A percentile compares a stretch with the other conserved stretches of the same genome.
Conservation (phyloP, 1,284 basidiomycete genomes). For the Trametes polyzona region DNA sequence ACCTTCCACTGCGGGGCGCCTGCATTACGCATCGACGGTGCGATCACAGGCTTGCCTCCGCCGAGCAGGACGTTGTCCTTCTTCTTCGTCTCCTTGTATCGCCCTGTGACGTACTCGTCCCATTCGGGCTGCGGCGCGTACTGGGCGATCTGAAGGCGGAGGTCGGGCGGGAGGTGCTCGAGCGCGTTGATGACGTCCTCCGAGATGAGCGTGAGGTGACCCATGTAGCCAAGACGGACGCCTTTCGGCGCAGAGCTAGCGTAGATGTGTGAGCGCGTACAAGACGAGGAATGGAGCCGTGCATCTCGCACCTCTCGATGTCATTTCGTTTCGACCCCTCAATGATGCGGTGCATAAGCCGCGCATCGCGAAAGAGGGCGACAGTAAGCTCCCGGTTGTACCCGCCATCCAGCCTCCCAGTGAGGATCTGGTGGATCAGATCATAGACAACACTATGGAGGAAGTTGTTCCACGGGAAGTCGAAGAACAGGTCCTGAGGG, state of each 20-base stretch:
- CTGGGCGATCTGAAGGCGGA: constrained; percentile 65
- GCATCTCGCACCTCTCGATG: constrained; percentile 70
- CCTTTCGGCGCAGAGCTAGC: constrained; percentile 67
- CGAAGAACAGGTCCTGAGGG: constrained; percentile 87
- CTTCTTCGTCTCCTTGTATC: constrained; percentile 85
- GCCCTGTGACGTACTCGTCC: constrained; percentile 85
- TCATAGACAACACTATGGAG: constrained; percentile 98
- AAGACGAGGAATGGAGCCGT: constrained; percentile 5
- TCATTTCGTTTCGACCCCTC: constrained; percentile 85
- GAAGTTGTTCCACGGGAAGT: constrained; percentile 98
- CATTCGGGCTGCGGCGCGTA: constrained; percentile 82
- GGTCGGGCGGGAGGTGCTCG: constrained; percentile 83
- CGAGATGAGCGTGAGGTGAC: constrained; percentile 92
- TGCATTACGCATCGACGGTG: constrained; percentile 41
- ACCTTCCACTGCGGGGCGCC: constrained; percentile 63
- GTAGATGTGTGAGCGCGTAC: neutral
- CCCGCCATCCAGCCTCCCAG: constrained; percentile 78
- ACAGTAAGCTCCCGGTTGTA: constrained; percentile 83
- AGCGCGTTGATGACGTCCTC: constrained; percentile 88
- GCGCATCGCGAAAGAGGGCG: constrained; percentile 80
- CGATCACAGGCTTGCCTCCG: constrained; percentile 76
- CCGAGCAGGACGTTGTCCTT: constrained; percentile 82
- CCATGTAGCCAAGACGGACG: constrained; percentile 93
- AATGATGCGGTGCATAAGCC: constrained; percentile 81
- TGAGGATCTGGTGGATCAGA: constrained; percentile 93